These are phyloP conservation scores for Polyporus arcularius DNA, from an alignment of 768 basidiomycete genomes.

Conservation along the genomic window DNA sequence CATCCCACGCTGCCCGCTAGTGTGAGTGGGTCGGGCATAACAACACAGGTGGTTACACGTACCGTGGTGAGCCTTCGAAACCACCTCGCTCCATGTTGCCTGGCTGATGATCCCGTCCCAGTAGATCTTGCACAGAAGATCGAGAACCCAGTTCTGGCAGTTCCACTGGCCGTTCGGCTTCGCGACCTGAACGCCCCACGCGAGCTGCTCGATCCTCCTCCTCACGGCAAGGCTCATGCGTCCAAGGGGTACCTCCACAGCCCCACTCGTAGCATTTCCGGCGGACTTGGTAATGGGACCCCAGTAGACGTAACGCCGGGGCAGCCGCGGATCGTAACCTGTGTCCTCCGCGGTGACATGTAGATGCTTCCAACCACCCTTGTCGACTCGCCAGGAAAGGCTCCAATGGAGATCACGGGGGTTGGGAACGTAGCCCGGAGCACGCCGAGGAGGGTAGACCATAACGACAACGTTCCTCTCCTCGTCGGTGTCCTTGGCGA, in stretches of 20 bases:
- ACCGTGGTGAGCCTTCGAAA: too few species aligned
- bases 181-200: not conserved
- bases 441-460: too few species aligned
- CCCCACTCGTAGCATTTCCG: not conserved
- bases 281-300: not conserved
- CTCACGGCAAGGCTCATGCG: not conserved
- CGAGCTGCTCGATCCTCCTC: not conserved
- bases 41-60: too few species aligned
- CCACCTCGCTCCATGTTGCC: not conserved
- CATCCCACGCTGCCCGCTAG: too few species aligned
- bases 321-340: not conserved
- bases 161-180: not conserved
- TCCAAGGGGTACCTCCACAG: not conserved
- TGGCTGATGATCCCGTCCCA: not conserved
- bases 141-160: conserved; percentile 5
- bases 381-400: not conserved
- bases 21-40: too few species aligned
- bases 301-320: not conserved
- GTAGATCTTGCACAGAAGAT: not conserved
- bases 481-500: too few species aligned
- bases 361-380: not conserved
- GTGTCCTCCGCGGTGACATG: not conserved
- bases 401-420: not conserved
- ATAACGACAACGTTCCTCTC: too few species aligned
- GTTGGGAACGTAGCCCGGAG: too few species aligned